phyloP scores from a whole-genome alignment of 2,329 filamentous ascomycete genomes.

The Escovopsis sp. region DNA sequence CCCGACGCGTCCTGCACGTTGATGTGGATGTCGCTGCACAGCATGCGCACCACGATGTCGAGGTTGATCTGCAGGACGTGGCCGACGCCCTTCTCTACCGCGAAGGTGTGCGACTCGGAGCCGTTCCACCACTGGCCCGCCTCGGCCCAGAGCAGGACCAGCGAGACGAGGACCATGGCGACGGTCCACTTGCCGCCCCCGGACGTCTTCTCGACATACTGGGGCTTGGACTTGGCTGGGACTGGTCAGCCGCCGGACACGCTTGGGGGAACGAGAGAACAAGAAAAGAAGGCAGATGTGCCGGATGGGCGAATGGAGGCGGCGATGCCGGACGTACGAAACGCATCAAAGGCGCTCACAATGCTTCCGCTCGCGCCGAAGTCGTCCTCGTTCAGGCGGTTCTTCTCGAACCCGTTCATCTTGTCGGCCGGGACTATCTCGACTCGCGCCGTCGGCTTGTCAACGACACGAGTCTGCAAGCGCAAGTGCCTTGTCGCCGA shows the following conservation, averaged over 20 bases:
- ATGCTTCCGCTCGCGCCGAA: constrained; percentile 62
- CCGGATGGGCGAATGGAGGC: no score
- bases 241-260: constrained; percentile 6
- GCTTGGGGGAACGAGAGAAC: not conserved
- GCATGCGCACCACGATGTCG: constrained; percentile 84
- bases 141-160: constrained; percentile 65
- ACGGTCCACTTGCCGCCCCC: constrained; percentile 92
- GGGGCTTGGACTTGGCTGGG: constrained; percentile 84
- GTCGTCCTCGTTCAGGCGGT: constrained; percentile 54
- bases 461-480: no score
- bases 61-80: constrained; percentile 88
- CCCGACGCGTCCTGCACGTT: constrained; percentile 95
- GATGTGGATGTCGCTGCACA: constrained; percentile 75
- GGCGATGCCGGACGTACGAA: constrained; percentile 48
- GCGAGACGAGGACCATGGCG: constrained; percentile 59
- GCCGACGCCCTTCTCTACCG: constrained; percentile 81
- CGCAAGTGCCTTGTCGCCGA: no score
- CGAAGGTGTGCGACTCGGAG: constrained; percentile 75
- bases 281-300: not conserved
- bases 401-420: constrained; percentile 70
- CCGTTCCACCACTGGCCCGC: constrained; percentile 72
- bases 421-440: constrained; percentile 1
- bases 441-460: not conserved
- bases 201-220: constrained; percentile 72
- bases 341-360: constrained; percentile 88